Evolutionary conservation across 768 basidiomycete genomes (phyloP).

Genomic region (Kwoniella europaea): DNA sequence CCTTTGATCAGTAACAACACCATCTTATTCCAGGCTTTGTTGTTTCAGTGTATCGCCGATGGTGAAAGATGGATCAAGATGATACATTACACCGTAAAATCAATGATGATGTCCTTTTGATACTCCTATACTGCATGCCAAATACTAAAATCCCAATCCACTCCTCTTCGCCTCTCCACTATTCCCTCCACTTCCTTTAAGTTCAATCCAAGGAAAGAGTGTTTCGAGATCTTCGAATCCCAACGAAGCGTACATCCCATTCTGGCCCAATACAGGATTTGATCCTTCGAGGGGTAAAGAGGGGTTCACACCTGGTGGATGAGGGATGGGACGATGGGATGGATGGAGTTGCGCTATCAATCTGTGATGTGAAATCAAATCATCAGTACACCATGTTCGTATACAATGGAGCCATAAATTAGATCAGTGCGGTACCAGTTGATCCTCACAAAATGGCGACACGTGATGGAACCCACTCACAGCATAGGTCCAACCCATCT

Average conservation of each 20-base stretch:
- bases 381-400: not conserved
- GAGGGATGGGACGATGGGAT: constrained; percentile 24
- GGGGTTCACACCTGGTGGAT: constrained; percentile 32
- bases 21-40: too few relatives aligned
- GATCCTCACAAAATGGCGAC: too few relatives aligned
- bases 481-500: constrained; percentile 57
- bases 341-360: constrained; percentile 53
- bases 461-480: constrained; percentile 22
- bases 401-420: too few relatives aligned
- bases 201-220: constrained; percentile 47
- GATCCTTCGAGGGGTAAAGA: constrained; percentile 37
- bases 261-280: constrained; percentile 44
- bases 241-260: constrained; percentile 54
- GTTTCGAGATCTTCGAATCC: constrained; percentile 53
- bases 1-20: too few relatives aligned
- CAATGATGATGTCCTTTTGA: too few relatives aligned
- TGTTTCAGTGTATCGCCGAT: too few relatives aligned
- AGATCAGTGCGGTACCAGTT: too few relatives aligned
- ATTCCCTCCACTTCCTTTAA: constrained; percentile 44
- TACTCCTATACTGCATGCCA: not conserved
- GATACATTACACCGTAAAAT: too few relatives aligned
- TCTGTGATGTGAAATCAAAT: constrained; percentile 18
- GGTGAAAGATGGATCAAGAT: too few relatives aligned
- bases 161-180: constrained; percentile 37
- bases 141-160: constrained; percentile 23